These are phyloP conservation scores for Kurtzmaniella quercitrusa DNA, from an alignment of 1,139 yeast genomes.

Conservation along the genomic window DNA sequence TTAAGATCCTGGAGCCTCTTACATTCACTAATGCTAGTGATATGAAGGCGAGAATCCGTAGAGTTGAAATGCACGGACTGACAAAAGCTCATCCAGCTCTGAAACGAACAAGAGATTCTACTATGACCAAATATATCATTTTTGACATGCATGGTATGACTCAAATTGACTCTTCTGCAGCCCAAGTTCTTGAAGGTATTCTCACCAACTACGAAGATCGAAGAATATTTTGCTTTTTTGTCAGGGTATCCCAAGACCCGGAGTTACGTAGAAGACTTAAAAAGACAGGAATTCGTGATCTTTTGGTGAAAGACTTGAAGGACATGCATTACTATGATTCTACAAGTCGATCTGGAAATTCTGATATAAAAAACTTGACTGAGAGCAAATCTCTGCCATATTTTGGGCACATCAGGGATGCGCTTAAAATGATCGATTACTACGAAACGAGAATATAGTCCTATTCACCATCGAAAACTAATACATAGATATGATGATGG, in stretches of 20 bases:
- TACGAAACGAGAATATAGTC: conserved; percentile 19
- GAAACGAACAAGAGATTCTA: conserved; percentile 50
- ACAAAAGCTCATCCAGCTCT: conserved; percentile 80
- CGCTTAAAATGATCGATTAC: conserved; percentile 38
- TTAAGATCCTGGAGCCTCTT: conserved; percentile 87
- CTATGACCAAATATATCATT: conserved; percentile 62
- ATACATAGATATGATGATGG: too few species aligned
- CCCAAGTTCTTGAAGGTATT: conserved; percentile 65
- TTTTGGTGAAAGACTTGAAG: conserved; percentile 24
- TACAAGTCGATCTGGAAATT: conserved; percentile 7
- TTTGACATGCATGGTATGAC: conserved; percentile 88
- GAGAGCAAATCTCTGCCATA: conserved; percentile 29
- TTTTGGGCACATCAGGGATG: conserved; percentile 40
- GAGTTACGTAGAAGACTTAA: conserved; percentile 27
- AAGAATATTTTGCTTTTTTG: conserved; percentile 58
- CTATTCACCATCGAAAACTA: background rate
- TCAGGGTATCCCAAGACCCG: conserved; percentile 51
- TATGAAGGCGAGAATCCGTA: conserved; percentile 63
- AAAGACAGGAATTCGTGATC: conserved; percentile 28
- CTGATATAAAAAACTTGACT: conserved; percentile 22
- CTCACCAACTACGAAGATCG: conserved; percentile 53
- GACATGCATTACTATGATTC: conserved; percentile 23
- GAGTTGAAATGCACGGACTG: conserved; percentile 85
- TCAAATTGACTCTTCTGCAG: conserved; percentile 81
- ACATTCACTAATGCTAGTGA: conserved; percentile 91